Percentiles rank a stretch among this genome's conserved stretches.
phyloP scores from a whole-genome alignment of 1,284 basidiomycete genomes.

The Macrocystidia cucumis region DNA sequence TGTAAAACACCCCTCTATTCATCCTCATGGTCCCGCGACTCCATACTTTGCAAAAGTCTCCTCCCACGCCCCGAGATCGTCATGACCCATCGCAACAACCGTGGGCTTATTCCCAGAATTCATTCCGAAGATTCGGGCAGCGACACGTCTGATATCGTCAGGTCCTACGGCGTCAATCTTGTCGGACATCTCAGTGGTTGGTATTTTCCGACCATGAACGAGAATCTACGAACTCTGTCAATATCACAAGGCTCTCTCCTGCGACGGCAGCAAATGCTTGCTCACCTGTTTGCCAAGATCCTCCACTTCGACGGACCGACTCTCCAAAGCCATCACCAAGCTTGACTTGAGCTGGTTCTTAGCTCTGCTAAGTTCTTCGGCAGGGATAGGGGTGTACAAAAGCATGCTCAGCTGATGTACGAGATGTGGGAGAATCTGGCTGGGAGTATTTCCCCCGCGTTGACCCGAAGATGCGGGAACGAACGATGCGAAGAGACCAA shows the following conservation, averaged over 20 bases:
- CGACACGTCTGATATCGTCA: slow-evolving; percentile 67
- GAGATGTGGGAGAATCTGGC: slow-evolving; percentile 78
- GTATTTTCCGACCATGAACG: slow-evolving; percentile 86
- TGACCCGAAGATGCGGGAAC: slow-evolving; percentile 58
- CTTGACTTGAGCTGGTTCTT: slow-evolving; percentile 96
- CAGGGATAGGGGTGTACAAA: slow-evolving; percentile 58
- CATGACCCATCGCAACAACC: slow-evolving; percentile 66
- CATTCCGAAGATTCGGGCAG: slow-evolving; percentile 63
- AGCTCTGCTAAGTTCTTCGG: slow-evolving; percentile 74
- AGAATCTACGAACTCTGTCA: slow-evolving; percentile 52
- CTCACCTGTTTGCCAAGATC: slow-evolving; percentile 79
- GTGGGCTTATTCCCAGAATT: slow-evolving; percentile 57
- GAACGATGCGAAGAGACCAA: slow-evolving; percentile 91
- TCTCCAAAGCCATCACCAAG: slow-evolving; percentile 95
- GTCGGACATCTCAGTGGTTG: slow-evolving; percentile 87
- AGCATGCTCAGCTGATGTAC: slow-evolving; percentile 78
- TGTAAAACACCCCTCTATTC: too few relatives aligned
- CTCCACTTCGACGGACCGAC: slow-evolving; percentile 84
- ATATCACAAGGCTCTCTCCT: slow-evolving; percentile 3
- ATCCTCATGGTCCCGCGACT: slow-evolving; percentile 27
- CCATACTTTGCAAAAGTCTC: slow-evolving; percentile 63
- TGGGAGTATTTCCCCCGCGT: slow-evolving; percentile 51
- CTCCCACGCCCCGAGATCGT: slow-evolving; percentile 58
- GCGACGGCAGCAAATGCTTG: slow-evolving; percentile 5
- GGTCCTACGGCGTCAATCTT: slow-evolving; percentile 81